phyloP scores from a whole-genome alignment of 2,329 filamentous ascomycete species.

The Sphaerostilbella broomeana region DNA sequence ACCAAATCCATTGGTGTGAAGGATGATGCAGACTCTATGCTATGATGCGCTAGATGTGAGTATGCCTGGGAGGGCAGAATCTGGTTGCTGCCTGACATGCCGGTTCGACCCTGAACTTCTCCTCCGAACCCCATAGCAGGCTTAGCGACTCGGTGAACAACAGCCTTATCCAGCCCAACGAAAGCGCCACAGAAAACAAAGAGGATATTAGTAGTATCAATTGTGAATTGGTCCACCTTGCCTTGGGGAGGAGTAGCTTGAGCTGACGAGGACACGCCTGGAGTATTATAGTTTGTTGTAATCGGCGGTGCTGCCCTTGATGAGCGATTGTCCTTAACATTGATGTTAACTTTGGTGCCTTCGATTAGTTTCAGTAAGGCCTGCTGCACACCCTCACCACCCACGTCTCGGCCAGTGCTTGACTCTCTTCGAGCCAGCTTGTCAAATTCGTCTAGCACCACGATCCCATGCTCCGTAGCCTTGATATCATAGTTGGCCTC shows the following conservation, averaged over 20 bases:
- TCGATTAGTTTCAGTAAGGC: conserved; percentile 93
- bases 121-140: conserved; percentile 87
- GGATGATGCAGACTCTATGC: conserved; percentile 27
- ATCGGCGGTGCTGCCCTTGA: conserved; percentile 47
- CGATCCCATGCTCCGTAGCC: conserved; percentile 82
- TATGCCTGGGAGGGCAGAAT: conserved; percentile 60
- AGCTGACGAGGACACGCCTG: conserved; percentile 37
- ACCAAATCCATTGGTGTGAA: conserved; percentile 64
- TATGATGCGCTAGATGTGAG: conserved; percentile 50
- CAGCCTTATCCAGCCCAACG: conserved; percentile 79
- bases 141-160: conserved; percentile 80
- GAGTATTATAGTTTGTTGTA: conserved; percentile 45
- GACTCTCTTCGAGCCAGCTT: conserved; percentile 90
- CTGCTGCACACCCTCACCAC: conserved; percentile 94
- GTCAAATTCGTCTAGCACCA: conserved; percentile 94
- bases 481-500: conserved; percentile 85
- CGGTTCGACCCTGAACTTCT: conserved; percentile 56
- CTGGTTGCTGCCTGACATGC: conserved; percentile 43
- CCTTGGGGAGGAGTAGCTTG: conserved; percentile 40
- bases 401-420: conserved; percentile 84
- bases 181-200: conserved; percentile 98
- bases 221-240: conserved; percentile 59
- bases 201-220: conserved; percentile 92
- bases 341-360: conserved; percentile 86
- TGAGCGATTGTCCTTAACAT: conserved; percentile 71